Percentiles rank a stretch among this genome's conserved stretches.
These are phyloP conservation scores for Albizia julibrissin DNA, from an alignment of 306 rosid species.

Conservation along the genomic window DNA sequence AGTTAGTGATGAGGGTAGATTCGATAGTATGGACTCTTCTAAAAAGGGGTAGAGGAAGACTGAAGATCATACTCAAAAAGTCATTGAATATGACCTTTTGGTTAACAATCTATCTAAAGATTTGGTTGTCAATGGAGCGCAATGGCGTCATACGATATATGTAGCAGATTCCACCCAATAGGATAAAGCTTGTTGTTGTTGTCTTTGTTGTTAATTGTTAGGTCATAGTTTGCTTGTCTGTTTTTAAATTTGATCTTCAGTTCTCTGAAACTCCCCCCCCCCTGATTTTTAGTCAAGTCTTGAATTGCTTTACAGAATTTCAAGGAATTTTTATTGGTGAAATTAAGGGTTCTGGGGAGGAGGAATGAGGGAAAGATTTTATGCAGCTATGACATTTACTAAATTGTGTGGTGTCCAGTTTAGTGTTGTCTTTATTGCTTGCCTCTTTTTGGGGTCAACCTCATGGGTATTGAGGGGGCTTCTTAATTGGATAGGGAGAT, in stretches of 20 bases:
- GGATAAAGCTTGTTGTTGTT: too few relatives aligned
- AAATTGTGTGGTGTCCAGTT: neutral
- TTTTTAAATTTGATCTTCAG: neutral
- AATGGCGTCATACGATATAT: too few relatives aligned
- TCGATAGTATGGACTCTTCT: too few relatives aligned
- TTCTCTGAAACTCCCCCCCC: neutral
- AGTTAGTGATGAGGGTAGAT: too few relatives aligned
- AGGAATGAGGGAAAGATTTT: neutral
- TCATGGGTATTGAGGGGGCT: neutral
- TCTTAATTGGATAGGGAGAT: neutral
- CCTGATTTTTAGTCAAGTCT: too few relatives aligned
- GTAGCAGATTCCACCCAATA: too few relatives aligned
- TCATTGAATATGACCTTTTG: too few relatives aligned
- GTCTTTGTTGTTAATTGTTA: too few relatives aligned
- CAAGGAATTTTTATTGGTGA: neutral
- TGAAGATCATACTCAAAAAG: too few relatives aligned
- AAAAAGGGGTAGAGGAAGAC: too few relatives aligned
- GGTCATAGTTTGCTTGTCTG: neutral
- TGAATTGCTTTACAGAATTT: neutral
- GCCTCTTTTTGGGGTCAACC: neutral
- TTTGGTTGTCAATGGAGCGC: too few relatives aligned
- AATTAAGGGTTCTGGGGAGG: neutral
- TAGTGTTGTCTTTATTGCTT: neutral
- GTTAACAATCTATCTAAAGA: too few relatives aligned
- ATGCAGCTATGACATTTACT: neutral